Percentiles rank a stretch among this genome's conserved stretches.
phyloP scores from a whole-genome alignment of 2,329 filamentous ascomycete genomes.

The Pseudogymnoascus pannorum region DNA sequence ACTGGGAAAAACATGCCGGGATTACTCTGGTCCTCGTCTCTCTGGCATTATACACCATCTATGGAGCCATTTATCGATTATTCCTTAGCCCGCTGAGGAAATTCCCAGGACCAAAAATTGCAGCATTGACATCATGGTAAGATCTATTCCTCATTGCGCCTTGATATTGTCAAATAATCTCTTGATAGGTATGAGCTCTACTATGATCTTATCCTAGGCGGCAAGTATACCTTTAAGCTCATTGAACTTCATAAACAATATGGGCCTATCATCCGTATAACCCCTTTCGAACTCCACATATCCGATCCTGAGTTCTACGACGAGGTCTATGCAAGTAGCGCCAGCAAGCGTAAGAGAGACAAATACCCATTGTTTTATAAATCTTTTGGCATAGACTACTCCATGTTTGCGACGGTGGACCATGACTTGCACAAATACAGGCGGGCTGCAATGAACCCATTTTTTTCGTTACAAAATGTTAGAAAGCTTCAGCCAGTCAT shows the following conservation, averaged over 20 bases:
- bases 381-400: neutral
- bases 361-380: conserved; percentile 14
- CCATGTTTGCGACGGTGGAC: neutral
- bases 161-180: neutral
- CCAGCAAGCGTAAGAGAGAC: neutral
- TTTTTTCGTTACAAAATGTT: conserved; percentile 11
- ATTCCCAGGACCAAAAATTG: conserved; percentile 29
- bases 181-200: conserved; percentile 23
- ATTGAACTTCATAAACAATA: conserved; percentile 29
- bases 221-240: conserved; percentile 33
- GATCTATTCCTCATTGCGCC: neutral
- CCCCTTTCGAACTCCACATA: conserved; percentile 23
- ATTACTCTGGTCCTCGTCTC: neutral
- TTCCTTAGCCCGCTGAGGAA: conserved; percentile 28
- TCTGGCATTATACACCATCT: neutral
- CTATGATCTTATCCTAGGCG: conserved; percentile 37
- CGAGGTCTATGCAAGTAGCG: neutral
- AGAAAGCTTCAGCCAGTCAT: conserved; percentile 10
- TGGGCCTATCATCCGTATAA: conserved; percentile 12
- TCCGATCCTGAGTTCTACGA: conserved; percentile 21
- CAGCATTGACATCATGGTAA: conserved; percentile 25
- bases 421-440: neutral
- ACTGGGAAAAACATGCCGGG: neutral
- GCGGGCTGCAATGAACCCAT: neutral
- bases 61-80: conserved; percentile 19